A percentile compares a stretch with the other conserved stretches of the same genome.
These are phyloP conservation scores for Podospora conica DNA, from an alignment of 495 filamentous ascomycete genomes.

Conservation along the genomic window DNA sequence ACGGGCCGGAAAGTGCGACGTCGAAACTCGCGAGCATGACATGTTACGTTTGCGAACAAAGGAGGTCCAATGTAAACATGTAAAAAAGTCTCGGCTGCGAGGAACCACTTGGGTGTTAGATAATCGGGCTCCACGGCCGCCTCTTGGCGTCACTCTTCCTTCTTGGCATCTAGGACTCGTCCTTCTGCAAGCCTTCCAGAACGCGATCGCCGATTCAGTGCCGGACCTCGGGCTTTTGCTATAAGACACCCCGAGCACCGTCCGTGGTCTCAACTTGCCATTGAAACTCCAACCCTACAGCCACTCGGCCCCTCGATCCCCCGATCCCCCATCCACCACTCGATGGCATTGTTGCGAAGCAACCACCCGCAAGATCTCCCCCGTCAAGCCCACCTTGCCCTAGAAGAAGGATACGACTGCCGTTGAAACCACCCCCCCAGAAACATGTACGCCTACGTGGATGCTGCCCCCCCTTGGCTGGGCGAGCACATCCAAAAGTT, in stretches of 20 bases:
- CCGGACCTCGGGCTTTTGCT: background rate
- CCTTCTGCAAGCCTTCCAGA: background rate
- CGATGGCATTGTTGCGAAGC: background rate
- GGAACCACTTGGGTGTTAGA: background rate
- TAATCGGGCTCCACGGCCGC: background rate
- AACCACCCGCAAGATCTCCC: slow-evolving; percentile 9
- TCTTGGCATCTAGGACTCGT: background rate
- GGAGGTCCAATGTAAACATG: background rate
- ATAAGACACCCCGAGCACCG: background rate
- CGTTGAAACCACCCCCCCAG: background rate
- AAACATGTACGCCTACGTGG: slow-evolving; percentile 18
- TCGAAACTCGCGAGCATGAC: background rate
- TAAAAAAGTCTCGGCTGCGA: background rate
- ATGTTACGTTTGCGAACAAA: background rate
- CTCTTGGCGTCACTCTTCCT: background rate
- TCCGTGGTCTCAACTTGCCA: background rate
- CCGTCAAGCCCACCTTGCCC: slow-evolving; percentile 15
- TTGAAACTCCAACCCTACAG: background rate
- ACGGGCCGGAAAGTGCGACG: background rate
- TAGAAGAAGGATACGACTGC: slow-evolving; percentile 8
- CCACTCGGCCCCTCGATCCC: no score
- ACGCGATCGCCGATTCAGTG: background rate
- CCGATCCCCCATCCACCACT: background rate
- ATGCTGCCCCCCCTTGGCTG: slow-evolving; percentile 16
- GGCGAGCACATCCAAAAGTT: slow-evolving; percentile 18